Conservation (phyloP, 768 basidiomycete genomes). For the Pleurotus pulmonarius region DNA sequence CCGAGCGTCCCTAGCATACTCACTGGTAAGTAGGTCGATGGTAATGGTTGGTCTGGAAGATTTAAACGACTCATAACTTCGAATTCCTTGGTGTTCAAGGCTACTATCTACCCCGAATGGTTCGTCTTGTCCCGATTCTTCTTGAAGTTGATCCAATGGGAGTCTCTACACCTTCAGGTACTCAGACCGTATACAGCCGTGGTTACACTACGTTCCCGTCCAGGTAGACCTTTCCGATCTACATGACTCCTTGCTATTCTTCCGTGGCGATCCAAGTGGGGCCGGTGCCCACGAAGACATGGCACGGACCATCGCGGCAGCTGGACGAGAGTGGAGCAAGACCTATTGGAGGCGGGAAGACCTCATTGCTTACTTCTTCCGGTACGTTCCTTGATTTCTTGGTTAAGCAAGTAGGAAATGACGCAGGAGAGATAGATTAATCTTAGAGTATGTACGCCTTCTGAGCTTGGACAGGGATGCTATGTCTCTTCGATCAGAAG, state of each 20-base stretch:
- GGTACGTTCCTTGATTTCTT: constrained; percentile 21
- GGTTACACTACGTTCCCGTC: constrained; percentile 75
- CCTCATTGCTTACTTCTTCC: constrained; percentile 40
- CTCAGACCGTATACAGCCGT: constrained; percentile 54
- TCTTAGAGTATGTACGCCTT: constrained; percentile 41
- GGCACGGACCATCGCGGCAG: constrained; percentile 46
- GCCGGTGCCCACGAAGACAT: constrained; percentile 58
- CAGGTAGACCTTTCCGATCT: constrained; percentile 64
- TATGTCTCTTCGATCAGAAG: constrained; percentile 26
- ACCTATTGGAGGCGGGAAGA: constrained; percentile 45
- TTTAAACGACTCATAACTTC: constrained; percentile 64
- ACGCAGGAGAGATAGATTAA: constrained; percentile 23
- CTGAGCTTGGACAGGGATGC: constrained; percentile 33
- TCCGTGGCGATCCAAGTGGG: constrained; percentile 57
- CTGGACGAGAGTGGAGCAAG: constrained; percentile 42
- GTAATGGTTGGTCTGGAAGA: constrained; percentile 67
- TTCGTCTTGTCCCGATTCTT: constrained; percentile 17
- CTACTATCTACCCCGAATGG: constrained; percentile 77
- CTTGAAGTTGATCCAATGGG: not conserved
- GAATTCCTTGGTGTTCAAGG: constrained; percentile 63
- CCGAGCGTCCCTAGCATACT: not conserved
- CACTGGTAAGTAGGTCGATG: constrained; percentile 40
- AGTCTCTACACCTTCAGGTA: constrained; percentile 32
- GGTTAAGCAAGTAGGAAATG: not conserved
- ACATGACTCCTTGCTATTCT: constrained; percentile 70